These are phyloP conservation scores for Globisporangium takayamanum DNA, from an alignment of 352 stramenopile genomes.

Conservation along the genomic window DNA sequence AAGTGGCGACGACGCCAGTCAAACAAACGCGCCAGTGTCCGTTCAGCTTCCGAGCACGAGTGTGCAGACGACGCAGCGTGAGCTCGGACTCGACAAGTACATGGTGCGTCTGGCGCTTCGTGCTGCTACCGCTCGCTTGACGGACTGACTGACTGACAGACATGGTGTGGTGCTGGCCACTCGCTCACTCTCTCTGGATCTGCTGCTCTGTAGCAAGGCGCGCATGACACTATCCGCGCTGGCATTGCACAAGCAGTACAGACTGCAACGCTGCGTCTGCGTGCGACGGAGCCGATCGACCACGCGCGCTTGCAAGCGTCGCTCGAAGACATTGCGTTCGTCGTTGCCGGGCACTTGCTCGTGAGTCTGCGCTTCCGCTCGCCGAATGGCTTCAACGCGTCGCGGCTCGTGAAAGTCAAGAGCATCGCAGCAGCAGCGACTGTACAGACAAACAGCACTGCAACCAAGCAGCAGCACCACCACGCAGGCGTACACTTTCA, in stretches of 20 bases:
- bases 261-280: conserved; percentile 22
- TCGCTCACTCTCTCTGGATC: conserved; percentile 1
- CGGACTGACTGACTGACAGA: background rate
- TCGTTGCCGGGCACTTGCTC: conserved; percentile 65
- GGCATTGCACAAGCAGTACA: conserved; percentile 44
- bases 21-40: background rate
- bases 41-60: conserved; percentile 1
- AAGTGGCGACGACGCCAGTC: background rate
- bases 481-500: conserved; percentile 72
- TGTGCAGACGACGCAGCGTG: conserved; percentile 31
- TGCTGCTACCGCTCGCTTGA: background rate
- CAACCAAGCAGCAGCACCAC: conserved; percentile 55
- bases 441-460: conserved; percentile 25
- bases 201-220: conserved; percentile 34
- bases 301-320: conserved; percentile 34
- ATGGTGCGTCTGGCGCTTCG: conserved; percentile 37
- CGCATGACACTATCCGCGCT: conserved; percentile 51
- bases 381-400: conserved; percentile 74
- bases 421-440: conserved; percentile 52
- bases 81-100: conserved; percentile 62
- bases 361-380: conserved; percentile 80
- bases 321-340: conserved; percentile 72
- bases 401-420: conserved; percentile 76
- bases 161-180: background rate
- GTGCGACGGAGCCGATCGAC: conserved; percentile 18